These are phyloP conservation scores for Cairneyella variabilis DNA, from an alignment of 495 filamentous ascomycete genomes.

Conservation along the genomic window DNA sequence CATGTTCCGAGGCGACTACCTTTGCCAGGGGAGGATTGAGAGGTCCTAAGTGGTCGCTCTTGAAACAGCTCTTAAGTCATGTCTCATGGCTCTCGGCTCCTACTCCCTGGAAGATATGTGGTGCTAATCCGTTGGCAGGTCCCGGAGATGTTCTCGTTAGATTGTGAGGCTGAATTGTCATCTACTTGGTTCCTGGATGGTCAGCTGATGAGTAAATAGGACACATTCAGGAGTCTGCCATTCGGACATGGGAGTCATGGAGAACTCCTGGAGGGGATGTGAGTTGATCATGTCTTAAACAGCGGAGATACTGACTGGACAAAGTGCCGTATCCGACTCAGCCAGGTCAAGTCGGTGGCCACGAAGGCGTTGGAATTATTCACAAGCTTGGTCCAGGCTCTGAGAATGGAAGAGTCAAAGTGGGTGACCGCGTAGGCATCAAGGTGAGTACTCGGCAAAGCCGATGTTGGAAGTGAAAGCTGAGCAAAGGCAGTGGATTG, in stretches of 20 bases:
- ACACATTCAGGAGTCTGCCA: conserved; percentile 71
- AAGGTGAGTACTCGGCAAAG: conserved; percentile 30
- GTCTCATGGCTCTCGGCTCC: too few relatives aligned
- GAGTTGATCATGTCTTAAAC: background rate
- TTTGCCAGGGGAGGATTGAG: too few relatives aligned
- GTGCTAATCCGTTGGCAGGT: too few relatives aligned
- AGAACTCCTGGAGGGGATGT: conserved; percentile 36
- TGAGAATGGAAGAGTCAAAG: conserved; percentile 51
- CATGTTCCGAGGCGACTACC: too few relatives aligned
- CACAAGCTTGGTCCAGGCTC: conserved; percentile 56
- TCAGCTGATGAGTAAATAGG: conserved; percentile 36
- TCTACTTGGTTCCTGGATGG: background rate
- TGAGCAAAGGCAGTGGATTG: conserved; percentile 37
- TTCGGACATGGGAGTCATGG: conserved; percentile 62
- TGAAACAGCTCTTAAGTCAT: too few relatives aligned
- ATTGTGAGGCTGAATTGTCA: conserved; percentile 36
- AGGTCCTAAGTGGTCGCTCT: too few relatives aligned
- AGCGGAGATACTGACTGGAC: conserved; percentile 2
- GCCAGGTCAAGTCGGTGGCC: conserved; percentile 61
- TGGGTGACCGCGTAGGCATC: conserved; percentile 64
- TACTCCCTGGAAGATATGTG: too few relatives aligned
- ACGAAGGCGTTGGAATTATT: conserved; percentile 58
- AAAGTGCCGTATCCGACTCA: conserved; percentile 59
- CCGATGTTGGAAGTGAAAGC: background rate
- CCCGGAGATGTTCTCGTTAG: conserved; percentile 63